A percentile compares a stretch with the other conserved stretches of the same genome.
phyloP scores from a whole-genome alignment of 768 basidiomycete genomes.

The Exidia glandulosa region DNA sequence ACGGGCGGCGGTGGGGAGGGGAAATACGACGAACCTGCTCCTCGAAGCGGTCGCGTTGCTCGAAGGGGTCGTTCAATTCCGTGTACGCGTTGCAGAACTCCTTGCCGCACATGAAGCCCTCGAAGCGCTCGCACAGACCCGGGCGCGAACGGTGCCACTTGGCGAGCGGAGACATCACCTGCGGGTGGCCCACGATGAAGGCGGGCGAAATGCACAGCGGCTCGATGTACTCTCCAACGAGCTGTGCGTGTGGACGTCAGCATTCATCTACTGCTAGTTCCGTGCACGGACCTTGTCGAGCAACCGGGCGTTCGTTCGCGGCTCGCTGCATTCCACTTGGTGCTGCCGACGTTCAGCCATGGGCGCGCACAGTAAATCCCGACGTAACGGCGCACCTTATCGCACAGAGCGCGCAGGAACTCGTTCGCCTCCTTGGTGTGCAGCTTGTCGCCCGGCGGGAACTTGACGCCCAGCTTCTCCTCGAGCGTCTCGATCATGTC shows the following conservation, averaged over 20 bases:
- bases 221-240: slow-evolving; percentile 97
- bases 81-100: slow-evolving; percentile 99
- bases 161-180: slow-evolving; percentile 98
- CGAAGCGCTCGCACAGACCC: slow-evolving; percentile 96
- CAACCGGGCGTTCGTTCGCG: slow-evolving; percentile 86
- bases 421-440: slow-evolving; percentile 81
- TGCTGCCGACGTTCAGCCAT: slow-evolving; percentile 38
- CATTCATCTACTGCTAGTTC: background rate
- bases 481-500: slow-evolving; percentile 97
- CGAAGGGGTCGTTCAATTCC: slow-evolving; percentile 97
- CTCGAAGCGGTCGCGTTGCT: slow-evolving; percentile 90
- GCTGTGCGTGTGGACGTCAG: slow-evolving; percentile 30
- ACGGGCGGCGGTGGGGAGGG: background rate
- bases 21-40: slow-evolving; percentile 51
- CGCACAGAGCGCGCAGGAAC: slow-evolving; percentile 75
- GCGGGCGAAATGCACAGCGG: slow-evolving; percentile 91
- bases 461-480: slow-evolving; percentile 82
- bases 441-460: slow-evolving; percentile 85
- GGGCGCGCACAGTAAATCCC: slow-evolving; percentile 1
- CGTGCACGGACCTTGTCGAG: slow-evolving; percentile 68
- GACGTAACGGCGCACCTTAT: slow-evolving; percentile 46
- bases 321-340: slow-evolving; percentile 93
- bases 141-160: slow-evolving; percentile 97
- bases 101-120: slow-evolving; percentile 96
- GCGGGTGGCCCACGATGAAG: slow-evolving; percentile 98